Evolutionary conservation across 2,329 filamentous ascomycete genomes (phyloP).

Genomic region (Cyanodermella asteris): DNA sequence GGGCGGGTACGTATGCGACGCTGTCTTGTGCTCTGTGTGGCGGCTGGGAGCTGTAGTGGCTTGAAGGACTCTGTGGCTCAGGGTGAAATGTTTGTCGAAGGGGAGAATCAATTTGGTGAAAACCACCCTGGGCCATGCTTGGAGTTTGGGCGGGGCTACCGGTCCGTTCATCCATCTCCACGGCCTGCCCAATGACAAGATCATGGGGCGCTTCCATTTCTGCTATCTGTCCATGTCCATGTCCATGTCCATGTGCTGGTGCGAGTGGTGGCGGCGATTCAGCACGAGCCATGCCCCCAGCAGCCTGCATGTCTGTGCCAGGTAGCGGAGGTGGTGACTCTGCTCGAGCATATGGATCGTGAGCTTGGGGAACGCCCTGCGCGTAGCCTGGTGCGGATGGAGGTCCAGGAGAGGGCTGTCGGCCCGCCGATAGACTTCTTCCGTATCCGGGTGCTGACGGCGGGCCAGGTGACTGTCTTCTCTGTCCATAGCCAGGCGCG

Average conservation of each 20-base stretch:
- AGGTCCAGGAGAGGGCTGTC: constrained; percentile 5
- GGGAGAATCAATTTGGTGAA: too few species aligned
- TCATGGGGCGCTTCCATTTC: constrained; percentile 14
- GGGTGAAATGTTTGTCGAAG: too few species aligned
- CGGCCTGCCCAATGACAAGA: constrained; percentile 36
- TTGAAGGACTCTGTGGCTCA: constrained; percentile 2
- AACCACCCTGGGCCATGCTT: constrained; percentile 4
- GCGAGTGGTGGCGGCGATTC: constrained; percentile 43
- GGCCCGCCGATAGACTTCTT: constrained; percentile 17
- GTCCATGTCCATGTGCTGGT: too few species aligned
- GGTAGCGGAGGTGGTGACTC: constrained; percentile 6
- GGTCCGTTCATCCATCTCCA: constrained; percentile 63
- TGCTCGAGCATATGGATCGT: constrained; percentile 7
- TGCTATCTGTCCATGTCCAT: constrained; percentile 14
- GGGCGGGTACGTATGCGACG: constrained; percentile 33
- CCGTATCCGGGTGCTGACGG: constrained; percentile 10
- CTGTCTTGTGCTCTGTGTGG: constrained; percentile 57
- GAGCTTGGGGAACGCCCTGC: constrained; percentile 16
- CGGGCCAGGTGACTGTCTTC: constrained; percentile 5
- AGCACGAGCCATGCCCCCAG: constrained; percentile 23
- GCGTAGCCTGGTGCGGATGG: constrained; percentile 14
- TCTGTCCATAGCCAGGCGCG: constrained; percentile 4
- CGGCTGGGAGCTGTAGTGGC: constrained; percentile 25
- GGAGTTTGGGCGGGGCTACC: constrained; percentile 24
- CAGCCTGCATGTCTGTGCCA: constrained; percentile 1